Conservation (phyloP, 148 eudicot species). For the Silene uniflora region DNA sequence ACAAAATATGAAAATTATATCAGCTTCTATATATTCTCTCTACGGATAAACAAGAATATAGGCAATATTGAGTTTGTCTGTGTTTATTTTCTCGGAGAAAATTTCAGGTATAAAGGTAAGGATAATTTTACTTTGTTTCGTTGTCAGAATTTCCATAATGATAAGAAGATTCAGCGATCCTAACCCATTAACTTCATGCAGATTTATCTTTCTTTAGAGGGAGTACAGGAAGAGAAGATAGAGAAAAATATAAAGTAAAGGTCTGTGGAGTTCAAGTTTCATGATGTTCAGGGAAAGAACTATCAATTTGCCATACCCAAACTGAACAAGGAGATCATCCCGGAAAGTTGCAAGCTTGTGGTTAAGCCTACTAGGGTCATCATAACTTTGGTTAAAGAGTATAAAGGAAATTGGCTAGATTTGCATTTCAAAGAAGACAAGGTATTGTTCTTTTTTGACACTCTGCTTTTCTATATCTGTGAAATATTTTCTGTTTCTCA, state of each 20-base stretch:
- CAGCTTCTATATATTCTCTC: no score
- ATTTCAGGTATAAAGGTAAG: slow-evolving; percentile 56
- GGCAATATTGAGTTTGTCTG: no score
- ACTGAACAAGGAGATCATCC: slow-evolving; percentile 62
- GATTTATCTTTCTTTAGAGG: slow-evolving; percentile 74
- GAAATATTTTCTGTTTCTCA: no score
- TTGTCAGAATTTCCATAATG: not conserved
- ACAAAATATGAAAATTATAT: no score
- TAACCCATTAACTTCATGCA: slow-evolving; percentile 20
- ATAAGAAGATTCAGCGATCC: not conserved
- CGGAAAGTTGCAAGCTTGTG: slow-evolving; percentile 69
- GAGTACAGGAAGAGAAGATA: slow-evolving; percentile 72
- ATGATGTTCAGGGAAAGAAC: slow-evolving; percentile 86
- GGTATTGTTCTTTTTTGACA: slow-evolving; percentile 35
- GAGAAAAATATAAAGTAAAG: slow-evolving; percentile 49
- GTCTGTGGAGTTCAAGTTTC: slow-evolving; percentile 65
- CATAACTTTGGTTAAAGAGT: slow-evolving; percentile 59
- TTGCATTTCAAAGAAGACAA: slow-evolving; percentile 82
- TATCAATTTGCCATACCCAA: slow-evolving; percentile 75
- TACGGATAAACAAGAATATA: no score
- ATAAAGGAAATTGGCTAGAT: slow-evolving; percentile 79
- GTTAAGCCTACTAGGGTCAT: slow-evolving; percentile 81
- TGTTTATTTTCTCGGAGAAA: no score
- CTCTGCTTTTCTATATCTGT: no score
- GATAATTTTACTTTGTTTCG: not conserved